Conservation (phyloP, 257 asterid genomes). For the Verbena officinalis region DNA sequence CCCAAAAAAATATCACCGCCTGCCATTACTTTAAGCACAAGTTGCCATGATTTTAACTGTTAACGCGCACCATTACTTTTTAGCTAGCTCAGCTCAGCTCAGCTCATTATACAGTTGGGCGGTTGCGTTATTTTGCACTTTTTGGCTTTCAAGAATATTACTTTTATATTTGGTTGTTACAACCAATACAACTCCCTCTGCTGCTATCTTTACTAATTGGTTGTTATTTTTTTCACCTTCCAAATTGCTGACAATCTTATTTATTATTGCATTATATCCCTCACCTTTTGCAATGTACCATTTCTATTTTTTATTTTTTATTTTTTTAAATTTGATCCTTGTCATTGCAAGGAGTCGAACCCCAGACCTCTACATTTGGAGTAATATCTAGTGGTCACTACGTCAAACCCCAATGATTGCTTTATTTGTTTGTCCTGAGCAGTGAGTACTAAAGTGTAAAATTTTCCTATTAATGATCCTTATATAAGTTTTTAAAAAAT, state of each 20-base stretch:
- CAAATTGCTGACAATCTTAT: neutral
- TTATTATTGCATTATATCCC: conserved; percentile 14
- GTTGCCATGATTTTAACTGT: conserved; percentile 34
- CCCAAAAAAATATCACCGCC: conserved; percentile 31
- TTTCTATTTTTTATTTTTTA: too few relatives aligned
- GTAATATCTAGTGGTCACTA: too few relatives aligned
- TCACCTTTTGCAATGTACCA: neutral
- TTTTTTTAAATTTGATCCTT: too few relatives aligned
- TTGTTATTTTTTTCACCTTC: conserved; percentile 2
- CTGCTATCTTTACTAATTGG: neutral
- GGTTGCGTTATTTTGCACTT: conserved; percentile 18
- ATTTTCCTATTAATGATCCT: too few relatives aligned
- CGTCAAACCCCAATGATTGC: too few relatives aligned
- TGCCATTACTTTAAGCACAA: conserved; percentile 43
- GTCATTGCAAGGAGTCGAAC: too few relatives aligned
- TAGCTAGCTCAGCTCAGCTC: too few relatives aligned
- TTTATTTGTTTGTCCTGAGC: too few relatives aligned
- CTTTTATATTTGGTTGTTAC: conserved; percentile 11
- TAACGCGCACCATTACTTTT: conserved; percentile 21
- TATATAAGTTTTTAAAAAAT: too few relatives aligned
- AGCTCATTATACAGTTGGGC: conserved; percentile 25
- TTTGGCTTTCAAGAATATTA: conserved; percentile 25
- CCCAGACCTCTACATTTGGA: too few relatives aligned
- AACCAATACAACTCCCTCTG: neutral
- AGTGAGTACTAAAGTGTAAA: too few relatives aligned